phyloP scores from a whole-genome alignment of 768 basidiomycete genomes.

The Galerina marginata region DNA sequence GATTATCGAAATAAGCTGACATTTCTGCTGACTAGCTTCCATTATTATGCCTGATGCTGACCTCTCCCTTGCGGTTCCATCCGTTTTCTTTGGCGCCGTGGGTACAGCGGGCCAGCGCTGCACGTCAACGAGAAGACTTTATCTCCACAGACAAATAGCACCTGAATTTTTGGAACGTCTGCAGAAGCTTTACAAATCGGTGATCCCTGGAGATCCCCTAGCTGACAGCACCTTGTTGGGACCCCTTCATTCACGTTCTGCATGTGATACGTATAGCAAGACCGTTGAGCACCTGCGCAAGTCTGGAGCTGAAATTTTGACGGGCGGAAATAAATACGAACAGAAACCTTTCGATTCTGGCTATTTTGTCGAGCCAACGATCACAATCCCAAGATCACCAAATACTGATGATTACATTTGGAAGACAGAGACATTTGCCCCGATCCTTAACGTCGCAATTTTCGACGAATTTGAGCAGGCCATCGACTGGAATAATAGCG shows the following conservation, averaged over 20 bases:
- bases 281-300: constrained; percentile 66
- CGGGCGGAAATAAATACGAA: constrained; percentile 67
- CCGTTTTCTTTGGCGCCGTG: constrained; percentile 93
- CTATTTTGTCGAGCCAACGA: constrained; percentile 90
- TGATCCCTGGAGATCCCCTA: constrained; percentile 88
- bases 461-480: constrained; percentile 90
- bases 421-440: constrained; percentile 86
- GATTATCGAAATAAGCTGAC: constrained; percentile 9
- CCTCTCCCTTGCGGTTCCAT: constrained; percentile 84
- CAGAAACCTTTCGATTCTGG: constrained; percentile 62
- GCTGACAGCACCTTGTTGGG: constrained; percentile 76
- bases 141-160: constrained; percentile 84
- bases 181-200: constrained; percentile 69
- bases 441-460: constrained; percentile 84
- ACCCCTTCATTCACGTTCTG: constrained; percentile 78
- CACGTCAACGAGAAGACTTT: constrained; percentile 90
- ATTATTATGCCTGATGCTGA: constrained; percentile 95
- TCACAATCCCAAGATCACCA: constrained; percentile 68
- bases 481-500: constrained; percentile 89
- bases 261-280: constrained; percentile 66
- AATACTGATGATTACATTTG: constrained; percentile 65
- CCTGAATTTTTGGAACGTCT: constrained; percentile 77
- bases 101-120: constrained; percentile 82
- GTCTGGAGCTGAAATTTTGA: constrained; percentile 77
- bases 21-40: constrained; percentile 60